Percentiles rank a stretch among this genome's conserved stretches.
These are phyloP conservation scores for Mortierella hygrophila DNA, from an alignment of 192 early-diverging fungal genomes.

Conservation along the genomic window DNA sequence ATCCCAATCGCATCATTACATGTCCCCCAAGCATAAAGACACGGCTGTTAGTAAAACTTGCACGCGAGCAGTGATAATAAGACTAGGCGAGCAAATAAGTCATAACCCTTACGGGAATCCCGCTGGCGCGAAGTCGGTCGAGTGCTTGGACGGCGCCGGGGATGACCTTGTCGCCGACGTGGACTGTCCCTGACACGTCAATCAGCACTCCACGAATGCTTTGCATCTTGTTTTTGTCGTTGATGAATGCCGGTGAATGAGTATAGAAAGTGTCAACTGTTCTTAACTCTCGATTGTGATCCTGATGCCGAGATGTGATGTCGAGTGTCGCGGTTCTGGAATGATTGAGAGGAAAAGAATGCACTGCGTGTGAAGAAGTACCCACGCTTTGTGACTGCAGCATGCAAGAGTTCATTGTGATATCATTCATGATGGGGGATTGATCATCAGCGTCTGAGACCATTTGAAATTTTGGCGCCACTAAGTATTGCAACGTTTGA, in stretches of 20 bases:
- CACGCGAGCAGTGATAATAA: not conserved
- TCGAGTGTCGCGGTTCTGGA: not conserved
- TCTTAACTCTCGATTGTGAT: not conserved
- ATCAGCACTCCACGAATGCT: constrained; percentile 72
- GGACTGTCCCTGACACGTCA: constrained; percentile 85
- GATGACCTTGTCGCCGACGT: constrained; percentile 76
- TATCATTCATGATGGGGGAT: not conserved
- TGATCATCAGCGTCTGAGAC: not conserved
- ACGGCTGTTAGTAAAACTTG: too few relatives aligned
- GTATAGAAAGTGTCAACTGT: not conserved
- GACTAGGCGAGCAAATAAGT: not conserved
- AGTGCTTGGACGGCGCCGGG: constrained; percentile 77
- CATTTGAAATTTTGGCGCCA: not conserved
- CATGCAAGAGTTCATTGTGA: not conserved
- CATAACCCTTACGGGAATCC: constrained; percentile 58
- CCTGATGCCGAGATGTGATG: not conserved
- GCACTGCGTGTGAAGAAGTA: not conserved
- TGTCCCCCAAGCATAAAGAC: too few relatives aligned
- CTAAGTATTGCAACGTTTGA: not conserved
- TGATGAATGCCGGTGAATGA: not conserved
- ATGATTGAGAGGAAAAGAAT: not conserved
- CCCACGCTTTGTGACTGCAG: not conserved
- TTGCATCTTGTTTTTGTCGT: constrained; percentile 12
- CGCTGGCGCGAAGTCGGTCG: constrained; percentile 66
- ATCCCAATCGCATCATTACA: not conserved